These are phyloP conservation scores for Torrubiella hemipterigena DNA, from an alignment of 2,329 filamentous ascomycete genomes.

Conservation along the genomic window DNA sequence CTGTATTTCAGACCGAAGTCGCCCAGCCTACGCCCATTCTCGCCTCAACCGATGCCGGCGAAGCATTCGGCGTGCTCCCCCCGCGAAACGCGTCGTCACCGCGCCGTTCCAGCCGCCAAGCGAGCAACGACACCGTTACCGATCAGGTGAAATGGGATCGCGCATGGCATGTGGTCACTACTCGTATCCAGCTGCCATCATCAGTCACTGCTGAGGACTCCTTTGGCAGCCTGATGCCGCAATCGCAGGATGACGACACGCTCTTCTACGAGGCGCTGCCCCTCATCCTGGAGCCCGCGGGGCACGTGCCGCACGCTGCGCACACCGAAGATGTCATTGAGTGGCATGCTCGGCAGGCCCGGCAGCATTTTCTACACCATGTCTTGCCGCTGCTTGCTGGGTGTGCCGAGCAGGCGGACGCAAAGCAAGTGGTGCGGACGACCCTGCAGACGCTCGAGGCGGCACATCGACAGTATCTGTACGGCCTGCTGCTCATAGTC, in stretches of 20 bases:
- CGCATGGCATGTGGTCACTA: conserved; percentile 51
- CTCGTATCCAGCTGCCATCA: conserved; percentile 42
- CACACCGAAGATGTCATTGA: conserved; percentile 43
- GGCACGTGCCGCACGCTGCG: conserved; percentile 32
- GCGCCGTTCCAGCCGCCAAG: conserved; percentile 8
- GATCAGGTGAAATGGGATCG: conserved; percentile 48
- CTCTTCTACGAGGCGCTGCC: conserved; percentile 39
- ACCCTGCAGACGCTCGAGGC: conserved; percentile 47
- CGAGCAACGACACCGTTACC: conserved; percentile 11
- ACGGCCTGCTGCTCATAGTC: conserved; percentile 39
- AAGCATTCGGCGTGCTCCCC: conserved; percentile 32
- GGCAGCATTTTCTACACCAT: conserved; percentile 47
- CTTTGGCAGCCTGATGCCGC: conserved; percentile 34
- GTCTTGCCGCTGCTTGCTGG: conserved; percentile 43
- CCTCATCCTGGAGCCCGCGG: conserved; percentile 37
- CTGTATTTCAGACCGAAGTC: conserved; percentile 41
- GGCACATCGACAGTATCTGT: conserved; percentile 44
- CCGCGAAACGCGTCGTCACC: conserved; percentile 9
- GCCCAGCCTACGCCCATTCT: conserved; percentile 35
- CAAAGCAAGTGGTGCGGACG: conserved; percentile 34
- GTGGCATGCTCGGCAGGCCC: conserved; percentile 51
- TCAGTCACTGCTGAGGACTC: conserved; percentile 43
- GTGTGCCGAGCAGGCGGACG: conserved; percentile 28
- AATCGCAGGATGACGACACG: conserved; percentile 28
- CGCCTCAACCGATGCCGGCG: conserved; percentile 26